Conservation (phyloP, 129 eudicot genomes). For the Apium graveolens region DNA sequence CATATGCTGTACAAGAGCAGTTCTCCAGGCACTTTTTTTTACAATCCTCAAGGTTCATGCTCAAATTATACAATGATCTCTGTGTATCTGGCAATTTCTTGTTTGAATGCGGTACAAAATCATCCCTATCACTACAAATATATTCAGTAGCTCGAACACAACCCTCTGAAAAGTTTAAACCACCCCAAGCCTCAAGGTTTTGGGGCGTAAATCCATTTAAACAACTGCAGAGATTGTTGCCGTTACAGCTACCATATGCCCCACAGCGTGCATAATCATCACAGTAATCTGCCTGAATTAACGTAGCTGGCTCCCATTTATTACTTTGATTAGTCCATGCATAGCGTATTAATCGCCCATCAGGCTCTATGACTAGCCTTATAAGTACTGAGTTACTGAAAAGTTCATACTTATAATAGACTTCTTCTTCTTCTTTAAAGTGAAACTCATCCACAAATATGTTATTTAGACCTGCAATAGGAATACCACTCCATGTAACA, state of each 20-base stretch:
- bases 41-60: conserved; percentile 3
- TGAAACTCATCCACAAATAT: neutral
- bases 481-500: neutral
- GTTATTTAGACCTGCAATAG: neutral
- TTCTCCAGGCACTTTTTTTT: neutral
- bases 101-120: neutral
- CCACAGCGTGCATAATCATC: conserved; percentile 2
- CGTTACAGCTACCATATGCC: conserved; percentile 2
- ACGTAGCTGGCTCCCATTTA: neutral
- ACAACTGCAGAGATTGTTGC: neutral
- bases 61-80: neutral
- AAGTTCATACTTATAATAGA: neutral
- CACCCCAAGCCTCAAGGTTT: neutral
- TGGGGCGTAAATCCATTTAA: neutral
- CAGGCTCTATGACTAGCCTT: neutral
- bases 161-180: neutral
- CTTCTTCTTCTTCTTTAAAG: neutral
- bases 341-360: neutral
- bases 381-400: neutral
- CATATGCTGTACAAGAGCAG: conserved; percentile 7
- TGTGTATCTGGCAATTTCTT: neutral
- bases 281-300: neutral
- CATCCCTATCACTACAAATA: neutral
- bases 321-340: neutral
- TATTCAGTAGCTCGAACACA: neutral